phyloP scores from a whole-genome alignment of 306 rosid genomes.

The Prunus kanzakura region DNA sequence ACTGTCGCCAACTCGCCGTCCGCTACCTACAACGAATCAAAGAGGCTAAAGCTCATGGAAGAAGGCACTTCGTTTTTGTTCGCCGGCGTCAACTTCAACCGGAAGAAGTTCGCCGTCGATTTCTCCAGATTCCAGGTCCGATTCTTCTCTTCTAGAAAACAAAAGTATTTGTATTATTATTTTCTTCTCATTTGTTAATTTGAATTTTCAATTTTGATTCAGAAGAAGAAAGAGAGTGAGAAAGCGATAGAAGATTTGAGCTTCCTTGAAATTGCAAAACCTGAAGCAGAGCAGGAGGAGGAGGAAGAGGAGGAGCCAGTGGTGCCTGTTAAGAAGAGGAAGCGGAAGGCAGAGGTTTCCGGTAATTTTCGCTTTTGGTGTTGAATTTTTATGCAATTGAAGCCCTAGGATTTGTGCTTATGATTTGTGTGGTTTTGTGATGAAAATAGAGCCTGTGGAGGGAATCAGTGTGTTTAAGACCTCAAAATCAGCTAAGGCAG shows the following conservation, averaged over 20 bases:
- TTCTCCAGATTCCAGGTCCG: slow-evolving; percentile 71
- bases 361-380: slow-evolving; percentile 36
- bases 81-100: slow-evolving; percentile 69
- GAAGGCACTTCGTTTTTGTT: slow-evolving; percentile 70
- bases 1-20: slow-evolving; percentile 11
- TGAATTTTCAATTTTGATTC: neutral
- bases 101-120: slow-evolving; percentile 66
- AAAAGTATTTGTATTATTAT: neutral
- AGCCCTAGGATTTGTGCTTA: neutral
- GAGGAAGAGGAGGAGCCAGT: slow-evolving; percentile 31
- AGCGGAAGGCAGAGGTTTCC: slow-evolving; percentile 52
- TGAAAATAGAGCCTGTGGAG: slow-evolving; percentile 48
- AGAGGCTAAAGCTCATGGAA: slow-evolving; percentile 35
- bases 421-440: slow-evolving; percentile 10
- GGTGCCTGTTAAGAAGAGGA: slow-evolving; percentile 59
- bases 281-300: slow-evolving; percentile 44
- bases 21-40: neutral
- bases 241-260: slow-evolving; percentile 30
- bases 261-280: slow-evolving; percentile 21
- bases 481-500: slow-evolving; percentile 34
- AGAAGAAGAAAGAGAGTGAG: slow-evolving; percentile 47
- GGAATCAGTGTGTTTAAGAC: slow-evolving; percentile 72
- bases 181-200: neutral
- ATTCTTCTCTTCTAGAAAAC: neutral
- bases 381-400: neutral